phyloP scores from a whole-genome alignment of 106 monocot species.

The Phalaenopsis aphrodite region DNA sequence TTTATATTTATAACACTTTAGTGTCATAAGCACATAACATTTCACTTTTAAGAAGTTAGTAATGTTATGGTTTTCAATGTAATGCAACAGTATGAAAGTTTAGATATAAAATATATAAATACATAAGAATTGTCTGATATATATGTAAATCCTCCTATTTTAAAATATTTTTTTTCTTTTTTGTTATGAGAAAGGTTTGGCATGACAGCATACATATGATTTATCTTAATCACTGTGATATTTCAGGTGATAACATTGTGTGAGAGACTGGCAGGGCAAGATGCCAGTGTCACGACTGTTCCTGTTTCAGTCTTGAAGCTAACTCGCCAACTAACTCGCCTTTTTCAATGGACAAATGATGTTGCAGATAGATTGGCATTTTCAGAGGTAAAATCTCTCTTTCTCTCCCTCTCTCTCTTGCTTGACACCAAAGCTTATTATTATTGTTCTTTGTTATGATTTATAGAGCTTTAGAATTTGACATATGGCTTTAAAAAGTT shows the following conservation, averaged over 20 bases:
- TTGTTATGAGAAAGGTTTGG: no score
- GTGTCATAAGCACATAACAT: no score
- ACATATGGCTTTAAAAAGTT: not conserved
- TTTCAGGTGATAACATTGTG: slow-evolving; percentile 92
- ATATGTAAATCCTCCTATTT: no score
- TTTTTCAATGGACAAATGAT: slow-evolving; percentile 99
- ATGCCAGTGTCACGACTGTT: slow-evolving; percentile 96
- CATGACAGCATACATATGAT: not conserved
- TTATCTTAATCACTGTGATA: not conserved
- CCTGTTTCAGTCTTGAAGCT: slow-evolving; percentile 86
- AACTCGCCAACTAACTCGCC: slow-evolving; percentile 80
- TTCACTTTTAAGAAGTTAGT: no score
- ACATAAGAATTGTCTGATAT: no score
- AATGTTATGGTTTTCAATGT: no score
- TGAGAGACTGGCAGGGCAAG: slow-evolving; percentile 96
- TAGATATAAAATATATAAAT: no score
- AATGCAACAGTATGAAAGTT: no score
- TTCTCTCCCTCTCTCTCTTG: not conserved
- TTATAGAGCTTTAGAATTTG: not conserved
- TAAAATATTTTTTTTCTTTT: no score
- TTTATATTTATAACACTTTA: no score
- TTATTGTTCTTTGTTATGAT: not conserved
- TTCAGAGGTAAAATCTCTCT: slow-evolving; percentile 57
- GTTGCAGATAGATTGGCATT: slow-evolving; percentile 96
- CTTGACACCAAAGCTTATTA: not conserved